Evolutionary conservation across 2,329 filamentous ascomycete species (phyloP).

Genomic region (Paraconiothyrium brasiliense): DNA sequence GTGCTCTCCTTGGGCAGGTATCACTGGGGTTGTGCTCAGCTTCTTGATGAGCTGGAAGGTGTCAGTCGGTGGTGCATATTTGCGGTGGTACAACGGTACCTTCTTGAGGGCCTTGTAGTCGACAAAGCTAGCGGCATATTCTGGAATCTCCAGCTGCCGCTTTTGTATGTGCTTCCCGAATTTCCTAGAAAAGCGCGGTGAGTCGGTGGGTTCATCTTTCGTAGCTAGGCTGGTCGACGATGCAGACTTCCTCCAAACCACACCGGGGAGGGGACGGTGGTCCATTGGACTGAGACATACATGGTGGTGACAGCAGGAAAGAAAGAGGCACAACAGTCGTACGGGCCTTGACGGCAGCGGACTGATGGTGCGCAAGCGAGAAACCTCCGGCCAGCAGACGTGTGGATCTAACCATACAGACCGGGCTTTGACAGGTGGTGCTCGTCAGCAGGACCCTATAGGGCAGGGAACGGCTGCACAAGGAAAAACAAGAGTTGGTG

Average conservation of each 20-base stretch:
- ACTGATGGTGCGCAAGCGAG: slow-evolving; percentile 43
- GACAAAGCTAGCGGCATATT: slow-evolving; percentile 99
- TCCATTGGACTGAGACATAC: slow-evolving; percentile 51
- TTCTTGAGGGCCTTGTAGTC: slow-evolving; percentile 99
- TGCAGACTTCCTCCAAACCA: slow-evolving; percentile 43
- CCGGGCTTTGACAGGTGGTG: slow-evolving; percentile 35
- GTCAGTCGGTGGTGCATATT: slow-evolving; percentile 20
- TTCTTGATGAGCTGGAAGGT: slow-evolving; percentile 89
- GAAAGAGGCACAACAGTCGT: slow-evolving; percentile 29
- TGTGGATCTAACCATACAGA: slow-evolving; percentile 47
- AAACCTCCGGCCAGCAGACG: slow-evolving; percentile 32
- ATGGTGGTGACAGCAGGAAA: slow-evolving; percentile 43
- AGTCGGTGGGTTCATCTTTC: slow-evolving; percentile 51
- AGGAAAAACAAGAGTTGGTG: slow-evolving; percentile 36
- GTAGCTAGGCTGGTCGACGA: slow-evolving; percentile 48
- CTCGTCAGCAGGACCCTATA: slow-evolving; percentile 41
- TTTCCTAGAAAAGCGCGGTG: slow-evolving; percentile 74
- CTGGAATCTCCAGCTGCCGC: slow-evolving; percentile 96
- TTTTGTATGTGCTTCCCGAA: slow-evolving; percentile 99
- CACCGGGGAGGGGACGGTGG: slow-evolving; percentile 39
- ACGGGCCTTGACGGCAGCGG: slow-evolving; percentile 34
- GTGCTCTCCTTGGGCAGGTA: slow-evolving; percentile 77
- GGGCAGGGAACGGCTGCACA: slow-evolving; percentile 29
- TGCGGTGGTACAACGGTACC: slow-evolving; percentile 62
- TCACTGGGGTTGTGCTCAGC: slow-evolving; percentile 87